Base-by-base conservation (phyloP, 495 filamentous ascomycete species). In the Achaetomiella virescens region DNA sequence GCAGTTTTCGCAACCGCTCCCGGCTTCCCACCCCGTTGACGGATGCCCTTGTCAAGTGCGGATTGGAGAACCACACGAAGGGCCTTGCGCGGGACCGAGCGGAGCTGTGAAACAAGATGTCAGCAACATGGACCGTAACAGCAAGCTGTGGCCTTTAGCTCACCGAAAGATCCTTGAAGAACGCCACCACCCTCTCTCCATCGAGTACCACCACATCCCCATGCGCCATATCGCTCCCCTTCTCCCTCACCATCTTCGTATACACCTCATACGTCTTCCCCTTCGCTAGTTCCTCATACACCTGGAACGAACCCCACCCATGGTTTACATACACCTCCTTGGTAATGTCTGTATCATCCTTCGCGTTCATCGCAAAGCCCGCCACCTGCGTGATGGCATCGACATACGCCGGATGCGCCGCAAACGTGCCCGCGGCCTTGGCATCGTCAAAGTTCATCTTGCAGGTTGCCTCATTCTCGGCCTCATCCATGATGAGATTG, bases 311-410 rank as follows among this genome's bases (percentile, higher is more conserved):
- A 49, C 79, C 75, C 78, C 83, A 80, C 1, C 82, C 81, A 52
- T 86, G 83, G 51, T 80, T 83, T 22, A 85, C 72, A 57, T 78
- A 86, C 6, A 83, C 78, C 24, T 81, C 70, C n/a, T 77, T 74
- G 49, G 78, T 76, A 0, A 76, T 74, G 42, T 84, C 78, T 4
- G 74, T 73, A 22, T 69, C 68, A 58, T 83, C 82, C 49, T 79
- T 85, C 27, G 77, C 81, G 57, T 86, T 85, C 76, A 85, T 82
- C 29, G 75, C 72, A 63, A 86, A 86, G 9, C 82, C 82, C 20
- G 75, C 74, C 8, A 75, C 51, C 53, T 76, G 71, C 2, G 66
- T 66, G 22, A 77, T 52, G 29, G 74, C 77, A 60, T 84, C 82
- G 38, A 82, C 79, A 56, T 77, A 22, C 27, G 20, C 77, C 15